These are phyloP conservation scores for Phytomonas sp. DNA, from an alignment of 208 protist genomes.

Conservation along the genomic window DNA sequence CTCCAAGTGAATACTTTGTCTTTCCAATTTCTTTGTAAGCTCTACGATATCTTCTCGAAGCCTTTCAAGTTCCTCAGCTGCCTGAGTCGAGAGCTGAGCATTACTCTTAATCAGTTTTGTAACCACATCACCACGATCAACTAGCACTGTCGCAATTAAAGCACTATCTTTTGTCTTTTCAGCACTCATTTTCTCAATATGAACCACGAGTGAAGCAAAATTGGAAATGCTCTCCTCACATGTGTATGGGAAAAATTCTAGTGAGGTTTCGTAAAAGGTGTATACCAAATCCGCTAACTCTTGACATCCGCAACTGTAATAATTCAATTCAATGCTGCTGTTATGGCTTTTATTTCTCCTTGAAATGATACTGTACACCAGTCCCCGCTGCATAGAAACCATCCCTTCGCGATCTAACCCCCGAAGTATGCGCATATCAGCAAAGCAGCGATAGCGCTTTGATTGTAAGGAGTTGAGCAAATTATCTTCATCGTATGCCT, in stretches of 20 bases:
- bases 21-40: conserved; percentile 17
- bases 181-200: not conserved
- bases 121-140: conserved; percentile 19
- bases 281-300: not conserved
- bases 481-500: not conserved
- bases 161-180: not conserved
- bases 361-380: not conserved
- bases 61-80: conserved; percentile 28
- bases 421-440: not conserved
- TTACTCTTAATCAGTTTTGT: conserved; percentile 37
- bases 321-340: not conserved
- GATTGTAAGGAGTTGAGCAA: not conserved
- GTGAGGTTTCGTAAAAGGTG: not conserved
- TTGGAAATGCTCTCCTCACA: not conserved
- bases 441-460: not conserved
- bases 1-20: conserved; percentile 15
- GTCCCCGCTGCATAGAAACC: not conserved
- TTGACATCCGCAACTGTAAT: not conserved
- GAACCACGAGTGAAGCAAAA: not conserved
- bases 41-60: conserved; percentile 17
- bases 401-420: not conserved
- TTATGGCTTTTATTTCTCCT: not conserved
- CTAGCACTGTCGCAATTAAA: conserved; percentile 13
- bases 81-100: conserved; percentile 24
- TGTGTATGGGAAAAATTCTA: not conserved